Conservation (phyloP, 306 rosid species). For the Sphenostylis stenocarpa region DNA sequence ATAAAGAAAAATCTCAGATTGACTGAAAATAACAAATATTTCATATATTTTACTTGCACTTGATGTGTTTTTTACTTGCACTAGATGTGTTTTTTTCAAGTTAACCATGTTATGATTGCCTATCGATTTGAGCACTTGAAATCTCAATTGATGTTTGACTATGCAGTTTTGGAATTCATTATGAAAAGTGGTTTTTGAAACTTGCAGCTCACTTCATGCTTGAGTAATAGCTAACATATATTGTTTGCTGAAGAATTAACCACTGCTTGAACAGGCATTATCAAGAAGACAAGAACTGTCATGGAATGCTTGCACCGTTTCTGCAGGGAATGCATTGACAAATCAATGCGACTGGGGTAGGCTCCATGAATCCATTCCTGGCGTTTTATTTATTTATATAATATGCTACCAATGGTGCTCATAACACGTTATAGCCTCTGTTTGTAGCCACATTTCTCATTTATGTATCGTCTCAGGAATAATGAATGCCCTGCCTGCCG, state of each 20-base stretch:
- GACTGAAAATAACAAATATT: conserved; percentile 1
- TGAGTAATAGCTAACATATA: conserved; percentile 5
- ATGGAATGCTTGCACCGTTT: conserved; percentile 99
- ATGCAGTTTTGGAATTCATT: conserved; percentile 20
- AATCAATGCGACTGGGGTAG: conserved; percentile 94
- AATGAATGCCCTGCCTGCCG: conserved; percentile 99
- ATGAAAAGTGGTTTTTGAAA: background rate
- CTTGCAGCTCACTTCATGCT: conserved; percentile 15
- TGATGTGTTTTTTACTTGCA: background rate
- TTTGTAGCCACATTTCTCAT: conserved; percentile 19
- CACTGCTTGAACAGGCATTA: conserved; percentile 59
- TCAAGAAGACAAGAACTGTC: conserved; percentile 92
- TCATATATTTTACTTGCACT: background rate
- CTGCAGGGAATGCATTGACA: conserved; percentile 98
- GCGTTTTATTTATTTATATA: conserved; percentile 12
- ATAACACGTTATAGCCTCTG: background rate
- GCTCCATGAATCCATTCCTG: conserved; percentile 25
- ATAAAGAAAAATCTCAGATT: conserved; percentile 5
- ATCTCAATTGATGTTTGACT: too few species aligned
- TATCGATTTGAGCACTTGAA: background rate
- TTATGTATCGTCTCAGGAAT: conserved; percentile 60
- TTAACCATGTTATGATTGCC: background rate
- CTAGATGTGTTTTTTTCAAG: background rate
- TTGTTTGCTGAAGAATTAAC: conserved; percentile 22
- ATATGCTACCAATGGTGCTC: conserved; percentile 25